Conservation (phyloP, 1,284 basidiomycete genomes). For the Inonotus obliquus region DNA sequence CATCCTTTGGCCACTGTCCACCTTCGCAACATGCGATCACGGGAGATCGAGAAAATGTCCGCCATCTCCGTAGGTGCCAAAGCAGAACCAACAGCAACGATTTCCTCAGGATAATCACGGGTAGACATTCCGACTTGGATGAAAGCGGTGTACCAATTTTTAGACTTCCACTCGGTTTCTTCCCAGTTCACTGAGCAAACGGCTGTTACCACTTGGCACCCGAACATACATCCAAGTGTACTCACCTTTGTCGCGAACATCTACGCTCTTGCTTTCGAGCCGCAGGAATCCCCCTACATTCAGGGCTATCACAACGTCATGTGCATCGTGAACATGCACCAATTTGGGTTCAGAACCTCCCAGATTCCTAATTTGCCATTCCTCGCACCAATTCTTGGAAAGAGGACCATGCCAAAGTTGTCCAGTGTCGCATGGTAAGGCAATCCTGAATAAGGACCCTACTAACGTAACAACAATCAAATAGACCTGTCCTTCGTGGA, state of each 20-base stretch:
- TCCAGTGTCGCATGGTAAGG: constrained; percentile 54
- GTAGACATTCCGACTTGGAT: constrained; percentile 49
- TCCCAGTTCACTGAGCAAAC: constrained; percentile 42
- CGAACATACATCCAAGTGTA: neutral
- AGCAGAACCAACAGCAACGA: constrained; percentile 62
- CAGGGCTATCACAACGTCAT: constrained; percentile 63
- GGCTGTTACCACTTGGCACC: neutral
- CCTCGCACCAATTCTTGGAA: constrained; percentile 55
- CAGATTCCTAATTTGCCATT: constrained; percentile 60
- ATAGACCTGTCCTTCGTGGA: constrained; percentile 62
- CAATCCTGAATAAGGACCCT: constrained; percentile 75
- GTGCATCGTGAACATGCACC: constrained; percentile 67
- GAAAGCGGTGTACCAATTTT: constrained; percentile 62
- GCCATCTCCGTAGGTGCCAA: constrained; percentile 69
- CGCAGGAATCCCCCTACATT: constrained; percentile 69
- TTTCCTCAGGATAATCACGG: constrained; percentile 45
- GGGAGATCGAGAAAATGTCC: constrained; percentile 80
- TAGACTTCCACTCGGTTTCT: constrained; percentile 58
- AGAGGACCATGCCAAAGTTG: constrained; percentile 56
- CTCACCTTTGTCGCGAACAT: constrained; percentile 20
- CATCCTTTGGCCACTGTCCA: constrained; percentile 77
- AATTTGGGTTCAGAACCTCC: constrained; percentile 41
- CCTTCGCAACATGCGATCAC: constrained; percentile 78
- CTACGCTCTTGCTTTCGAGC: constrained; percentile 54
- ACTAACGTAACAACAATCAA: constrained; percentile 63